These are phyloP conservation scores for Citrullus mucosospermus DNA, from an alignment of 306 rosid genomes.

Conservation along the genomic window DNA sequence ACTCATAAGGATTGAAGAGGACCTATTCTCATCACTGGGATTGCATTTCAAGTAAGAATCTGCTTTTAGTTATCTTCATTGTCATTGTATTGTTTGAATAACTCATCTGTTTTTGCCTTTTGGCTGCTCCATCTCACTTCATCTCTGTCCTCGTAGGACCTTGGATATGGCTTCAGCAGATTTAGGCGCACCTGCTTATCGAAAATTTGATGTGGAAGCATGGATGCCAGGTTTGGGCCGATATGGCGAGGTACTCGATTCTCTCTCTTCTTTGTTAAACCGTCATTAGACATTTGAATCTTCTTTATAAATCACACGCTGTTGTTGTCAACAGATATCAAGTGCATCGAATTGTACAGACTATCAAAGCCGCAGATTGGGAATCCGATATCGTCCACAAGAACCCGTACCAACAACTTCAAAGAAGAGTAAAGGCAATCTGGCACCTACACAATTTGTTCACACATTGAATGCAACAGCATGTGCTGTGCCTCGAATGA, in stretches of 20 bases:
- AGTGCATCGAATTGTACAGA: conserved; percentile 86
- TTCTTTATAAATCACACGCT: background rate
- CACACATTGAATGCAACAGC: conserved; percentile 96
- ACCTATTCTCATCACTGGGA: conserved; percentile 65
- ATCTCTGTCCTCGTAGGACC: conserved; percentile 36
- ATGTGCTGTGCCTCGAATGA: conserved; percentile 86
- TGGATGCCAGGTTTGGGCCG: conserved; percentile 96
- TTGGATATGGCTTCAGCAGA: conserved; percentile 90
- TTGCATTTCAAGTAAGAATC: conserved; percentile 62
- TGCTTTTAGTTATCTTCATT: background rate
- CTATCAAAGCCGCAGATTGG: conserved; percentile 81
- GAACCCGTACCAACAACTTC: conserved; percentile 26
- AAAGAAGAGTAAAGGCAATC: conserved; percentile 56
- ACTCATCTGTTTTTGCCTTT: background rate
- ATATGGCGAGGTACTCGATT: conserved; percentile 69
- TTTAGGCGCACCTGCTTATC: conserved; percentile 94
- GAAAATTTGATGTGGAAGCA: conserved; percentile 86
- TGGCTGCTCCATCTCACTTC: background rate
- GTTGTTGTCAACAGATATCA: conserved; percentile 48
- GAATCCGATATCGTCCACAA: conserved; percentile 66
- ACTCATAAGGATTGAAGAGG: conserved; percentile 81
- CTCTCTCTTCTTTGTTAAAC: background rate
- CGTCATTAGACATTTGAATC: background rate
- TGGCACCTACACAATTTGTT: conserved; percentile 60
- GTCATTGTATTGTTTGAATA: background rate